Base-by-base conservation (phyloP, 768 basidiomycete species). In the Saitozyma podzolica region DNA sequence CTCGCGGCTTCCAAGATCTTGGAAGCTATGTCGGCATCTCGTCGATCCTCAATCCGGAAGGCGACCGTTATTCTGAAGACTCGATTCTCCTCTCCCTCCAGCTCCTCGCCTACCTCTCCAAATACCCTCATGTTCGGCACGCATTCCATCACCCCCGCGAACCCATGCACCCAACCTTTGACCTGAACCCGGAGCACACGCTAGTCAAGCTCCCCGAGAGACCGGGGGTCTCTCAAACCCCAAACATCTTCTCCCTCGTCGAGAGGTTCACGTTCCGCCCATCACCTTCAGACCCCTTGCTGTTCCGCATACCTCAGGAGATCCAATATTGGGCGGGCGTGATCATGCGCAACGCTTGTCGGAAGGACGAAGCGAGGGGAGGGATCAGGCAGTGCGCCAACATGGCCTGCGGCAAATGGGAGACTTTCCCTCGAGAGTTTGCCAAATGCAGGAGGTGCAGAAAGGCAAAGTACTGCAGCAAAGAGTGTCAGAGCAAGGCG, bases 281-380 rank as follows among this genome's bases (percentile, higher is more conserved):
- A 0, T 90, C 89, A 56, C 86, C 90, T 9, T 85, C 87, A 0
- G 92, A 94, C 73, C 85, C 84, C 17, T 86, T 88, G 65, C 81
- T 88, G 57, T 85, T 85, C 6, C 86, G 86, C 29, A 83, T 86
- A 53, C 92, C 93, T 0, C 83, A 84, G 9, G 95, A 98, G 78
- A 95, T 99, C 20, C 92, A 96, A 80, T 96, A 97, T 72, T 98
- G 96, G 96, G 96, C 95, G 0, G 92, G 93, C 3, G 95, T 97
- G n/a, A 96, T 98, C 74, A 99, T 98, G 96, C 85, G 96, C 56
- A 99, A 99, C 78, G 96, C 96, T 11, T 99, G 96, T 81, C 83
- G 95, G 76, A 98, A 99, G 82, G 96, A 98, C 70, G 95, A 98
- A 66, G 86, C 84, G 54, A 82, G 88, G 42, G 93, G 93, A 56